A percentile compares a stretch with the other conserved stretches of the same genome.
phyloP scores from a whole-genome alignment of 2,329 filamentous ascomycete species.

The Alternaria gaisen region DNA sequence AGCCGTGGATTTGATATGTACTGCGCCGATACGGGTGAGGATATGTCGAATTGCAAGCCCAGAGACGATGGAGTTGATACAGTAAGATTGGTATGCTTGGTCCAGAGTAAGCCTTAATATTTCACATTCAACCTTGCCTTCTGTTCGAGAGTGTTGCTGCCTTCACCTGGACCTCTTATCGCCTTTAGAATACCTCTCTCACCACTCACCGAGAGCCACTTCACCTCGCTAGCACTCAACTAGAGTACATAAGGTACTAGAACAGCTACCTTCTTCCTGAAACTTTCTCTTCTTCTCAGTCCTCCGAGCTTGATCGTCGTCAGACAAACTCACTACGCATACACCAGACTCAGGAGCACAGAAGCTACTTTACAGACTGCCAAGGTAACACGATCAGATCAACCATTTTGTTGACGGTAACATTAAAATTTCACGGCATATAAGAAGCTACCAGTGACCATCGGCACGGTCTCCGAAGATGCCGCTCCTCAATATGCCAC shows the following conservation, averaged over 20 bases:
- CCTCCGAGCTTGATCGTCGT: not conserved
- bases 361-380: not conserved
- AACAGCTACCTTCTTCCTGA: not conserved
- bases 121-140: too few relatives aligned
- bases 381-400: not conserved
- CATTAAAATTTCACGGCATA: rapidly evolving
- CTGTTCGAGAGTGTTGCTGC: not conserved
- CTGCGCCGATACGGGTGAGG: too few relatives aligned
- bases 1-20: not conserved
- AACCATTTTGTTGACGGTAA: not conserved
- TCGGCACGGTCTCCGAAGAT: not conserved
- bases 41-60: too few relatives aligned
- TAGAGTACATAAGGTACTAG: not conserved
- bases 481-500: not conserved
- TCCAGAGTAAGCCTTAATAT: not conserved
- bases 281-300: not conserved
- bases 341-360: not conserved
- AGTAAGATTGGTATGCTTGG: not conserved
- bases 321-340: not conserved
- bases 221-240: not conserved
- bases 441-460: not conserved
- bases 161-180: not conserved
- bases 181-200: not conserved
- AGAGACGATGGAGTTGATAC: too few relatives aligned
- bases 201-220: not conserved